A percentile compares a stretch with the other conserved stretches of the same genome.
Conservation (phyloP, 2,329 filamentous ascomycete species). For the Lecanosticta acicola region DNA sequence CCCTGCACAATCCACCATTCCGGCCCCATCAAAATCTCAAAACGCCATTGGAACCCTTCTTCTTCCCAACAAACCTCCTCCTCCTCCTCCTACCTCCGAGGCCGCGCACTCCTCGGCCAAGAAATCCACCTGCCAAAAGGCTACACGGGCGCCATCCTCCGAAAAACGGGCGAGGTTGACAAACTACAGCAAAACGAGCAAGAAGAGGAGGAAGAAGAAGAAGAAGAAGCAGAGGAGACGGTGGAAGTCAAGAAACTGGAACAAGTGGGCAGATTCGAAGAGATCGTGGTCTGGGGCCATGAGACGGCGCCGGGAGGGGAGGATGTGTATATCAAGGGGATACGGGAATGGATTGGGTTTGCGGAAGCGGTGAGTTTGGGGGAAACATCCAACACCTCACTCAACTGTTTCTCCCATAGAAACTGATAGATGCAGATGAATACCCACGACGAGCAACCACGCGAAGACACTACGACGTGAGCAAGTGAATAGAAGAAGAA, state of each 20-base stretch:
- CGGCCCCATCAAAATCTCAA: conserved; percentile 59
- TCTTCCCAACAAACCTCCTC: conserved; percentile 1
- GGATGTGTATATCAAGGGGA: conserved; percentile 67
- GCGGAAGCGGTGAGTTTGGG: conserved; percentile 59
- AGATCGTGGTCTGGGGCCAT: conserved; percentile 79
- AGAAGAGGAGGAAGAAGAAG: conserved; percentile 35
- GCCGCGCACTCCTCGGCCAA: conserved; percentile 69
- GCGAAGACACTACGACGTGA: background rate
- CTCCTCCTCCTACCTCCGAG: conserved; percentile 61
- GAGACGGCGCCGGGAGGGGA: conserved; percentile 58
- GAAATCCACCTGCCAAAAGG: conserved; percentile 61
- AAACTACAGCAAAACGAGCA: conserved; percentile 8
- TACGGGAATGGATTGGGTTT: conserved; percentile 76
- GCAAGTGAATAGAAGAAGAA: too few relatives aligned
- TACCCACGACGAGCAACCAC: conserved; percentile 8
- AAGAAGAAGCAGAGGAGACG: conserved; percentile 39
- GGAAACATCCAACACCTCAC: background rate
- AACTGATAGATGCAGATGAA: conserved; percentile 10
- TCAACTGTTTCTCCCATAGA: background rate
- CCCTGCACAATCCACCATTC: conserved; percentile 76
- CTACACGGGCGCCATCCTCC: conserved; percentile 49
- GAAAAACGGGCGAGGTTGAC: conserved; percentile 24
- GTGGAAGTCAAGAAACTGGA: conserved; percentile 55
- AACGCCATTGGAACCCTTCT: conserved; percentile 65
- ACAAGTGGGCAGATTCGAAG: conserved; percentile 62